Conservation (phyloP, 805 yeast genomes). For the Middelhovenomyces tepae region DNA sequence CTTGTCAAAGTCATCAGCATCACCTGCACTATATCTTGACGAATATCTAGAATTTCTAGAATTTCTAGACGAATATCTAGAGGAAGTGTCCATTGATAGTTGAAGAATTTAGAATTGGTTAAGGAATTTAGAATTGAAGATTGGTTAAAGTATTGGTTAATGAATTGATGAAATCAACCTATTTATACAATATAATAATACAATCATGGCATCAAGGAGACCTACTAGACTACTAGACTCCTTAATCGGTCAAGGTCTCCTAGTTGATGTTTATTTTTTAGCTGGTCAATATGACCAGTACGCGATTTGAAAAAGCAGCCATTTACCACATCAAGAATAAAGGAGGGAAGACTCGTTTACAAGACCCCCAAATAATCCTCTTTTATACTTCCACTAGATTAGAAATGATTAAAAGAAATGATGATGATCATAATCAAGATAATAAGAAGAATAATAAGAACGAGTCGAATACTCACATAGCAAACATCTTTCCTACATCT, state of each 20-base stretch:
- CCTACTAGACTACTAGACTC: not conserved
- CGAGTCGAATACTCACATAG: slow-evolving; percentile 40
- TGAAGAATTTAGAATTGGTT: too few species aligned
- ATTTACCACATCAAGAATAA: slow-evolving; percentile 3
- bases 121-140: too few species aligned
- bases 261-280: not conserved
- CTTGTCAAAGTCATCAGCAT: too few species aligned
- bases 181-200: not conserved
- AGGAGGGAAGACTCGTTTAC: slow-evolving; percentile 18
- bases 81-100: too few species aligned
- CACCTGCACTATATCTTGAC: too few species aligned
- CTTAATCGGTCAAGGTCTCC: not conserved
- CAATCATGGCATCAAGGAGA: not conserved
- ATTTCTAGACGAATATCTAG: too few species aligned
- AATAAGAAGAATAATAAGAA: not conserved
- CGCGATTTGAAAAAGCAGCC: not conserved
- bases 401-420: slow-evolving; percentile 1
- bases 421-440: slow-evolving; percentile 3
- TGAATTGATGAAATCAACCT: not conserved
- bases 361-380: slow-evolving; percentile 94
- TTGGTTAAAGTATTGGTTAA: too few species aligned
- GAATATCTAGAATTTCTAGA: too few species aligned
- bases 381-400: slow-evolving; percentile 70
- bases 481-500: slow-evolving; percentile 94
- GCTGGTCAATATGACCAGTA: not conserved